Base-by-base conservation (phyloP, 495 filamentous ascomycete genomes). In the Podospora fimiseda region DNA sequence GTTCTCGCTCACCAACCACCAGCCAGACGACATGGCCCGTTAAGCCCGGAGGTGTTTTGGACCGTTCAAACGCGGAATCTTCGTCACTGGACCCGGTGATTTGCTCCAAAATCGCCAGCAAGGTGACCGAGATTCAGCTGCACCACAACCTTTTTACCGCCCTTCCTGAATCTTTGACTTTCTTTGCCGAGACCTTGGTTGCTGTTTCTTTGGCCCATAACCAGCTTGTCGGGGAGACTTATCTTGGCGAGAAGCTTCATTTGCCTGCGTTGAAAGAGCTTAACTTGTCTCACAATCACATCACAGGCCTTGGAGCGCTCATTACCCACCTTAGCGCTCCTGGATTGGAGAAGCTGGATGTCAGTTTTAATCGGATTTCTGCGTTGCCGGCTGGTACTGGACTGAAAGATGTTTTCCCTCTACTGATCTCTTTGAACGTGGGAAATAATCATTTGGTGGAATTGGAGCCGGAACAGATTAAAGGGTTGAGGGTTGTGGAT, bases 191-290 rank as follows among this genome's bases (percentile, higher is more conserved):
- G 15, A 83, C 81, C 20, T 67, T 97, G n/a, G 81, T 80, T 1
- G 77, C 80, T 9, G 76, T 97, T 45, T 89, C 90, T 37, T 67
- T 97, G 9, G 83, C 88, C 8, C 78, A 90, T 63, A 96, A 96
- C 66, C 79, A 86, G 30, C 73, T 97, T 19, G 68, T 70, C 2
- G 75, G 79, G 19, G 76, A 79, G 50, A 66, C 68, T 36, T 81
- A 84, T 53, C 70, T 91, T 21, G 64, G 57, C 14, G 75, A 80
- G 20, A 67, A 73, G 5, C 67, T 96, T 13, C 74, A 78, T 27
- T 77, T 96, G 18, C 89, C 87, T 1, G 80, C 77, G 8, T 80
- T 96, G 13, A 82, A 81, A 46, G 84, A 84, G 39, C 78, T 96
- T 46, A 88, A 85, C 60, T 67, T 97, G 18, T 74, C 80, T 44